These are phyloP conservation scores for Pseudopyricularia javanii DNA, from an alignment of 2,329 filamentous ascomycete species.

Conservation along the genomic window DNA sequence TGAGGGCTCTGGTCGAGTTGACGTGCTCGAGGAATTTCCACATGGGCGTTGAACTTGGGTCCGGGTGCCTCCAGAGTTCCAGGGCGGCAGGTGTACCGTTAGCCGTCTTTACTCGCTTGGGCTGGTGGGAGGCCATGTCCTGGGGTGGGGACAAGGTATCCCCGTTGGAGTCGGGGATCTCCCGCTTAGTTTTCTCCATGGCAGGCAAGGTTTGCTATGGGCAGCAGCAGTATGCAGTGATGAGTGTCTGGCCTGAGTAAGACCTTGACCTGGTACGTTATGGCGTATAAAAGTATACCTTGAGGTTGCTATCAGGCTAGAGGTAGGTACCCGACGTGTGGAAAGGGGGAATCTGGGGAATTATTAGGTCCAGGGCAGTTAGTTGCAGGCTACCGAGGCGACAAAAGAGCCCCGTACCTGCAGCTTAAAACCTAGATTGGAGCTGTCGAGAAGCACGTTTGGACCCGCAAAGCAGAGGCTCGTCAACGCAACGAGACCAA, in stretches of 20 bases:
- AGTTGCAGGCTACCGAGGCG: too few relatives aligned
- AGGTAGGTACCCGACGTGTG: not conserved
- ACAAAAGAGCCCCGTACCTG: not conserved
- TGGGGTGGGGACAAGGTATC: not conserved
- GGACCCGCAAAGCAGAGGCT: not conserved
- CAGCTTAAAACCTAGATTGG: not conserved
- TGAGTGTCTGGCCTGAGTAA: too few relatives aligned
- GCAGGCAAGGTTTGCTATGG: too few relatives aligned
- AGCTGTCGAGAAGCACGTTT: not conserved
- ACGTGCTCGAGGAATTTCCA: conserved; percentile 58
- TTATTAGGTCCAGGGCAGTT: not conserved
- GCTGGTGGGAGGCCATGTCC: not conserved
- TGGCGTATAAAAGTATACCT: too few relatives aligned
- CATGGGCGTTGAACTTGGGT: conserved; percentile 57
- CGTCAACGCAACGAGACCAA: not conserved
- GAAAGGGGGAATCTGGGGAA: not conserved
- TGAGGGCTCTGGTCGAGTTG: conserved; percentile 52
- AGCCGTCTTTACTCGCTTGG: not conserved
- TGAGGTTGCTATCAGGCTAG: not conserved
- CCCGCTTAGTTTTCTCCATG: not conserved
- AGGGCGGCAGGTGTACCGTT: conserved; percentile 8
- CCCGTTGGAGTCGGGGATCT: not conserved
- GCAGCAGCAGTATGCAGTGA: too few relatives aligned
- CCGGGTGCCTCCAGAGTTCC: conserved; percentile 60
- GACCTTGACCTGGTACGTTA: too few relatives aligned